phyloP scores from a whole-genome alignment of 176 grass and related monocot genomes.

The Puccinellia tenuiflora region DNA sequence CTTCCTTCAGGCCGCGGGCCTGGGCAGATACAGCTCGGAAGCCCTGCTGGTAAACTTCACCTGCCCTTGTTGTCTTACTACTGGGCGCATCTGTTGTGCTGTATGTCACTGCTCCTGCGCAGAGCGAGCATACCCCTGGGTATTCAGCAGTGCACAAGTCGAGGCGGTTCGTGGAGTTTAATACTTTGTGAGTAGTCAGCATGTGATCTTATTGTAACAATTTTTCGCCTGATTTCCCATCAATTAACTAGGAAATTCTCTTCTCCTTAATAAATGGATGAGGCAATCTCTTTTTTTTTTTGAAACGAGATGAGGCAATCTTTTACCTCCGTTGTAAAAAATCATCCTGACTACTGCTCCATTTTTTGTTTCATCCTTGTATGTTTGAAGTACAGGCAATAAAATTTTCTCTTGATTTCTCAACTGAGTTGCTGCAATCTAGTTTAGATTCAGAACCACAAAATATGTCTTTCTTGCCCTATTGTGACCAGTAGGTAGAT shows the following conservation, averaged over 20 bases:
- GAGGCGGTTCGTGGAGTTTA: too few species aligned
- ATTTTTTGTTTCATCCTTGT: not conserved
- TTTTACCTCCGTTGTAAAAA: too few species aligned
- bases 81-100: conserved; percentile 57
- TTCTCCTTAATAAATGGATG: too few species aligned
- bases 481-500: too few species aligned
- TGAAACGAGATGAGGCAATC: too few species aligned
- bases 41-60: conserved; percentile 68
- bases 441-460: not conserved
- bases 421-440: not conserved
- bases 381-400: not conserved
- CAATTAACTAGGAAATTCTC: too few species aligned
- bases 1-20: conserved; percentile 38
- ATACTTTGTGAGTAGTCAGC: too few species aligned
- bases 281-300: too few species aligned
- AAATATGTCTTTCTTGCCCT: not conserved
- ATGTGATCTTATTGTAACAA: too few species aligned
- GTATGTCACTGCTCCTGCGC: conserved; percentile 37
- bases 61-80: conserved; percentile 50
- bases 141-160: conserved; percentile 35
- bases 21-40: conserved; percentile 49
- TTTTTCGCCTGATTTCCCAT: too few species aligned
- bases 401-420: not conserved
- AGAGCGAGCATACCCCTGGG: conserved; percentile 13
- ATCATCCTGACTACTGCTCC: not conserved